Conservation (phyloP, 2,329 filamentous ascomycete species). For the Colletotrichum sp. region DNA sequence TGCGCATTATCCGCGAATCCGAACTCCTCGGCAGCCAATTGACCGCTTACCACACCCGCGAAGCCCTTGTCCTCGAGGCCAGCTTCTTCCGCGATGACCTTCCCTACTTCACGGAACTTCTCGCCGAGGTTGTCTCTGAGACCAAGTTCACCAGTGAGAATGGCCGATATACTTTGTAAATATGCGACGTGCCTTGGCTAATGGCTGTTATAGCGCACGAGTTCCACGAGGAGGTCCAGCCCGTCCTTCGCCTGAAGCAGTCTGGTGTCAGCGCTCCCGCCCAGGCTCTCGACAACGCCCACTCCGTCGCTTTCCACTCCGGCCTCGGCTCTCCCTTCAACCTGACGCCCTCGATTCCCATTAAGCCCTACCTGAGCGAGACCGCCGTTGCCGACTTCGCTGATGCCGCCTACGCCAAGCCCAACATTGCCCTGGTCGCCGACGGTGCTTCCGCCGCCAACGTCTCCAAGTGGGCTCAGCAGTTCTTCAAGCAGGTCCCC, state of each 20-base stretch:
- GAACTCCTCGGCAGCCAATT: slow-evolving; percentile 95
- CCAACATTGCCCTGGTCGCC: slow-evolving; percentile 89
- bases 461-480: slow-evolving; percentile 86
- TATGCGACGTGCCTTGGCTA: slow-evolving; percentile 3
- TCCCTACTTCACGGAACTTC: slow-evolving; percentile 95
- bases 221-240: slow-evolving; percentile 85
- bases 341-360: slow-evolving; percentile 72
- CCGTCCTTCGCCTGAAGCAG: slow-evolving; percentile 79
- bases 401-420: slow-evolving; percentile 80
- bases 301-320: slow-evolving; percentile 88
- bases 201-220: slow-evolving; percentile 71
- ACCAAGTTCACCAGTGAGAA: slow-evolving; percentile 82
- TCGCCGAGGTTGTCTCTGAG: slow-evolving; percentile 87
- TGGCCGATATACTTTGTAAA: slow-evolving; percentile 19
- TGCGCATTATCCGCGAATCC: slow-evolving; percentile 93
- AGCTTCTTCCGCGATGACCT: slow-evolving; percentile 96
- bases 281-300: slow-evolving; percentile 84
- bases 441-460: slow-evolving; percentile 81
- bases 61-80: slow-evolving; percentile 90
- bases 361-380: slow-evolving; percentile 81
- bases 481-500: slow-evolving; percentile 84
- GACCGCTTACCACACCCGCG: slow-evolving; percentile 85
- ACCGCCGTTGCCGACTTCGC: slow-evolving; percentile 78
- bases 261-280: slow-evolving; percentile 65
- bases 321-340: slow-evolving; percentile 84